Conservation (phyloP, 257 asterid genomes). For the Apocynum venetum region DNA sequence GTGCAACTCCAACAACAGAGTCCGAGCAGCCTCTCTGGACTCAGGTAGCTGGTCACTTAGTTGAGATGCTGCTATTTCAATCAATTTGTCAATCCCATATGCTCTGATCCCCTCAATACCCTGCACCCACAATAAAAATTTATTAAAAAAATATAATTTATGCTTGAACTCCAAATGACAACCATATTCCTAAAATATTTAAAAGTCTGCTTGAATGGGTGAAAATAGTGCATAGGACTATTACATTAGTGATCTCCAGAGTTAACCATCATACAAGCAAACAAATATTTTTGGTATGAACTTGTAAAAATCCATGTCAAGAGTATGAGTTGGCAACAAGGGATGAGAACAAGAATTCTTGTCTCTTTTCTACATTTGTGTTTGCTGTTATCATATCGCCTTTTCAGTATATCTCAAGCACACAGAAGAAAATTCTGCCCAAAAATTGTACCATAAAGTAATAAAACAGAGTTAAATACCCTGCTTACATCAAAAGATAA, state of each 20-base stretch:
- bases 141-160: neutral
- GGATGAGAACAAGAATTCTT: neutral
- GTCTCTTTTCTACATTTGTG: neutral
- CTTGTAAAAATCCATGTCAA: no score
- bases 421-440: neutral
- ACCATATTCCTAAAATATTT: neutral
- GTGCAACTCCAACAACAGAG: slow-evolving; percentile 67
- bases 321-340: neutral
- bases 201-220: neutral
- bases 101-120: slow-evolving; percentile 70
- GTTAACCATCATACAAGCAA: neutral
- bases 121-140: slow-evolving; percentile 29
- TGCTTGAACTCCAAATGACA: neutral
- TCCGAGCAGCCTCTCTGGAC: slow-evolving; percentile 92
- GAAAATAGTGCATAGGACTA: neutral
- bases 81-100: slow-evolving; percentile 75
- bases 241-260: neutral
- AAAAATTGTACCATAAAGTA: neutral
- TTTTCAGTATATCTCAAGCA: neutral
- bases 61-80: slow-evolving; percentile 81
- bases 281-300: neutral
- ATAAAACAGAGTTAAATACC: neutral
- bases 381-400: neutral
- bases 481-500: neutral
- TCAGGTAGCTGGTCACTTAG: slow-evolving; percentile 86